Evolutionary conservation across 176 grass and related monocot species (phyloP).

Genomic region (Hsuehochloa calcarea): DNA sequence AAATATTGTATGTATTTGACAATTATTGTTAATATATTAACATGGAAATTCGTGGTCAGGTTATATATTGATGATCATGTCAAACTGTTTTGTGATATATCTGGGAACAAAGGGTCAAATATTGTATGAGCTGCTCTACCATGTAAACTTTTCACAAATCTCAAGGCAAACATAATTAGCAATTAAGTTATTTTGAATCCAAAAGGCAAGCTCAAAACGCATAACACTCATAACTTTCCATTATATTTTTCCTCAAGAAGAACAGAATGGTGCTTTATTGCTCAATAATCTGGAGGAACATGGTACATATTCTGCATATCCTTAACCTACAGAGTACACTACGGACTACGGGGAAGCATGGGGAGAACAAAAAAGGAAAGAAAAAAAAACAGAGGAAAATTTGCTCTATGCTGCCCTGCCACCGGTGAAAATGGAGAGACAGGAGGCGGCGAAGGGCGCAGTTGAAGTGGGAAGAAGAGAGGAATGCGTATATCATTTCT

Average conservation of each 20-base stretch:
- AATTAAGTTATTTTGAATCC: no score
- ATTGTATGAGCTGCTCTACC: background rate
- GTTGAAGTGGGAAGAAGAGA: background rate
- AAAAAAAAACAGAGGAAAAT: background rate
- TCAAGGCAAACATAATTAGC: no score
- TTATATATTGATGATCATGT: background rate
- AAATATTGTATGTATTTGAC: no score
- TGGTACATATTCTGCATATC: conserved; percentile 24
- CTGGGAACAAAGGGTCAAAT: background rate
- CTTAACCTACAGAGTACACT: background rate
- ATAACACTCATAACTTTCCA: background rate
- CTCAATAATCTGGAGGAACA: background rate
- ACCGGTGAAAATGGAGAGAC: background rate
- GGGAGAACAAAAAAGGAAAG: background rate
- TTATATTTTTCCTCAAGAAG: background rate
- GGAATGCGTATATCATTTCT: background rate
- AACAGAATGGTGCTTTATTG: background rate
- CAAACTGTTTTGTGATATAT: background rate
- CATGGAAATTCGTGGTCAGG: background rate
- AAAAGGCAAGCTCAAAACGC: no score
- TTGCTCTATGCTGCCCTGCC: background rate
- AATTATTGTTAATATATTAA: background rate
- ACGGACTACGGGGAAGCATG: background rate
- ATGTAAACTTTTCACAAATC: no score
- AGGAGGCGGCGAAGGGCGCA: background rate